Conservation (phyloP, 306 rosid species). For the Trifolium pratense region DNA sequence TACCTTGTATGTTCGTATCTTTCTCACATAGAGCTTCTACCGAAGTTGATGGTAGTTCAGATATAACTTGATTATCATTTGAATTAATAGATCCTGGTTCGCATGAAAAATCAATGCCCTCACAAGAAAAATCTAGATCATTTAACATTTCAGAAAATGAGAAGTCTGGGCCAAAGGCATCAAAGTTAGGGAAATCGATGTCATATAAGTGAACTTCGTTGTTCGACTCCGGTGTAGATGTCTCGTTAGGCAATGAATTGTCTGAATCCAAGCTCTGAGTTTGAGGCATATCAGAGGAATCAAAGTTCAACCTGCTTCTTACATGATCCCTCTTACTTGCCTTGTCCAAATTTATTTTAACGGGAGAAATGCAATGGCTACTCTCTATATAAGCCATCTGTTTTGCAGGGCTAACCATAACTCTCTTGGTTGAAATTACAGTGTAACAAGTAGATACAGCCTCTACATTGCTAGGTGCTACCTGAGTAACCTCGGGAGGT, state of each 20-base stretch:
- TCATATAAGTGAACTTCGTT: constrained; percentile 57
- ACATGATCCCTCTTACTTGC: constrained; percentile 65
- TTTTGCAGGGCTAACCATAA: constrained; percentile 70
- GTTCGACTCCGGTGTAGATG: constrained; percentile 57
- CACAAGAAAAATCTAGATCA: constrained; percentile 65
- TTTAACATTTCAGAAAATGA: constrained; percentile 69
- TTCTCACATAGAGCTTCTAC: constrained; percentile 63
- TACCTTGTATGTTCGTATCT: constrained; percentile 55
- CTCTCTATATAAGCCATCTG: constrained; percentile 72
- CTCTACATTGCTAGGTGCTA: constrained; percentile 52
- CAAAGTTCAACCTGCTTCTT: constrained; percentile 80
- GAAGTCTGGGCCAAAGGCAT: constrained; percentile 65
- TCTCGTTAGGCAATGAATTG: constrained; percentile 45
- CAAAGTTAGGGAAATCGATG: constrained; percentile 63
- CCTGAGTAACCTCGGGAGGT: constrained; percentile 57
- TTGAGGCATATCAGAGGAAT: constrained; percentile 49
- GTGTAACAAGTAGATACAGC: constrained; percentile 59
- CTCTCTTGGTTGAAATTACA: constrained; percentile 81
- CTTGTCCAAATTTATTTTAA: constrained; percentile 51
- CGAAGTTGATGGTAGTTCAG: constrained; percentile 50
- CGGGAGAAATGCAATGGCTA: constrained; percentile 69
- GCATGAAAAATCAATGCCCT: constrained; percentile 57
- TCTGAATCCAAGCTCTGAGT: constrained; percentile 44
- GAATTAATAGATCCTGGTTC: constrained; percentile 48
- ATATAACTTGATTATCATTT: constrained; percentile 26